Evolutionary conservation across 2,329 filamentous ascomycete species (phyloP), one percentile per base, ranked within the genome.

Genomic region (Talaromyces sp.): DNA sequence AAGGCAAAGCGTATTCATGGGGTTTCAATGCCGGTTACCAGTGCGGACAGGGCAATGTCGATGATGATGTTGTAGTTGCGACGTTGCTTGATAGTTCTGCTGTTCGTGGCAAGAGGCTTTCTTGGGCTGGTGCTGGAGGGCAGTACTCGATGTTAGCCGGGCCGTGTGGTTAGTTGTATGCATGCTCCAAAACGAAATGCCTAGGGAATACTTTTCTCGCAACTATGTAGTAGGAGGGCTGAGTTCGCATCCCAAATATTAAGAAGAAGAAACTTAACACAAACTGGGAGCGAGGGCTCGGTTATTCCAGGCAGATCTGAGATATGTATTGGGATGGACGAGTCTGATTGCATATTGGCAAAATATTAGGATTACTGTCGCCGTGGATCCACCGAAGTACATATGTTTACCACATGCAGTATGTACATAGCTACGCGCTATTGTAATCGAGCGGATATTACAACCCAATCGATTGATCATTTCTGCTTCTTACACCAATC

Each of bases 1-100:
- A 68, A 14, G 67, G 68, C 16, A 64, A 63, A 14, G 68, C 68
- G 1, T 69, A 69, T 39, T 61, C 50, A 1, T 69, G 68, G 68
- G 68, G 67, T 3, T 66, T 69, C 37, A 69, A 69, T 37, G 47
- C 54, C 27, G 59, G 62, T 24, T 63, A 63, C 47, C 68, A 69
- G 35, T 63, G 57, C 57, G 66, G 68, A 4, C 65, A 65, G 19
- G 68, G 67, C 1, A 31, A 60, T 8, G 43, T 62, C n/a, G 43
- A 13, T n/a, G 54, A 68, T 27, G 68, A 68, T 9, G 24, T 69
- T 14, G 14, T 3, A 16, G 27, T 65, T 31, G 52, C 68, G 13
- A 68, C 64, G 10, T 49, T 61, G 39, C 62, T 68, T 27, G 62
- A 69, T 22, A 60, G 62, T 16, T 11, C 65, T 7, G 65, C 65